A percentile compares a stretch with the other conserved stretches of the same genome.
These are phyloP conservation scores for Terfezia claveryi DNA, from an alignment of 495 filamentous ascomycete species.

Conservation along the genomic window DNA sequence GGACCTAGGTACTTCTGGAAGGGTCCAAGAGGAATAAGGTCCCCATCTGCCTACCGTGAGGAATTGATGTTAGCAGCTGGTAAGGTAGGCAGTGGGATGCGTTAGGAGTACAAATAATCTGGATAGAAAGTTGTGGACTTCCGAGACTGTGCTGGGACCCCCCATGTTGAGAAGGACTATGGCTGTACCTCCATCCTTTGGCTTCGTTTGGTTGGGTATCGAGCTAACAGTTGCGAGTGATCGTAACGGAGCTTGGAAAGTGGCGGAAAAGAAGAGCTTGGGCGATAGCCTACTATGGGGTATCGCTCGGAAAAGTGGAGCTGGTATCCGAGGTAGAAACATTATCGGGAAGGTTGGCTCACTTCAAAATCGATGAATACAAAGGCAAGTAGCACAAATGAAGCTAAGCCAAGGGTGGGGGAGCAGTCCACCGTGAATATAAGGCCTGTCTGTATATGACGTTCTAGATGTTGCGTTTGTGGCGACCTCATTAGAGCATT, in stretches of 20 bases:
- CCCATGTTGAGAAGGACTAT: slow-evolving; percentile 99
- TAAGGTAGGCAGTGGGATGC: background rate
- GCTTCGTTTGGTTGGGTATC: background rate
- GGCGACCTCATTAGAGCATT: too few relatives aligned
- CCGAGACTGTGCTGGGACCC: slow-evolving; percentile 66
- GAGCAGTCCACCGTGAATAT: too few relatives aligned
- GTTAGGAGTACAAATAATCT: slow-evolving; percentile 44
- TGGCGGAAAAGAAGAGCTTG: background rate
- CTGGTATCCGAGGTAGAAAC: too few relatives aligned
- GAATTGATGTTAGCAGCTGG: slow-evolving; percentile 2
- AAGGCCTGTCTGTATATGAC: too few relatives aligned
- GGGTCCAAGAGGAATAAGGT: slow-evolving; percentile 87
- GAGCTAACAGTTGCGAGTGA: background rate
- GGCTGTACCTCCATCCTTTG: slow-evolving; percentile 36
- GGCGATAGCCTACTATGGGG: too few relatives aligned
- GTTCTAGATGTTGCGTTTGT: too few relatives aligned
- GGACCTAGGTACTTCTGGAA: slow-evolving; percentile 80
- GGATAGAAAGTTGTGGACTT: slow-evolving; percentile 84
- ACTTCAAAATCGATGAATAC: too few relatives aligned
- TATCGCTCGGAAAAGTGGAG: too few relatives aligned
- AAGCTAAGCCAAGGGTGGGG: too few relatives aligned
- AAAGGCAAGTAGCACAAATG: too few relatives aligned
- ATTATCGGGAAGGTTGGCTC: too few relatives aligned
- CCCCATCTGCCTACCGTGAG: slow-evolving; percentile 52
- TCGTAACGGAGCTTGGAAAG: background rate